Base-by-base conservation (phyloP, 345 rosid species). In the Pistacia integerrima region DNA sequence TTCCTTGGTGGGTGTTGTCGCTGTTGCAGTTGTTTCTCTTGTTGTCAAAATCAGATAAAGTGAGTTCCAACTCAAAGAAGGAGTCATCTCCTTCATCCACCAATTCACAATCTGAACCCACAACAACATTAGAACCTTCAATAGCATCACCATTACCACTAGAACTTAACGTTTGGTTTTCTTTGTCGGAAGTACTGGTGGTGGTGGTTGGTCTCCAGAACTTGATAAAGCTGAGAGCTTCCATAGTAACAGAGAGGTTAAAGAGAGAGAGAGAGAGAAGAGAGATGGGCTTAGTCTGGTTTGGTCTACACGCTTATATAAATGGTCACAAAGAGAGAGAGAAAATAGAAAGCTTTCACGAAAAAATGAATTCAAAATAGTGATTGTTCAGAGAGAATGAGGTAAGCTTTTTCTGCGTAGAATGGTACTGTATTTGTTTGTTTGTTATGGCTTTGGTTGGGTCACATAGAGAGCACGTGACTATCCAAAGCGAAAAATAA, bases 51-150 rank as follows among this genome's bases (percentile, higher is more conserved):
- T 81, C 87, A 57, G 88, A 83, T 25, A 87, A 86, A 81, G 95
- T 78, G 65, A 95, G 89, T 84, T 95, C 92, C 74, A 95, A 76
- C 72, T 95, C 99, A 78, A 93, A 88, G 85, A 92, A 93, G 0
- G 98, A 93, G 73, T 95, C 99, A 3, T 95, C 99, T 61, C 82
- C 99, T 68, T 91, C 95, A 0, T 78, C 88, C 58, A 81, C 66
- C 2, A 41, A 5, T 41, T 89, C 89, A n/a, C 57, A 51, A 17
- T 84, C 84, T 8, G 80, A 72, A 22, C 56, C 60, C 63, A 60
- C n/a, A 5, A 60, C 56, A 44, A 25, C 56, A 46, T 66, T 51
- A 28, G 86, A 62, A 44, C 76, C 51, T 55, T 48, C 78, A 30
- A 63, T 28, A 72, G 79, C 28, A 56, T 70, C 76, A 38, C 20